Evolutionary conservation across 1,284 basidiomycete species (phyloP).

Genomic region (Pholiota adiposa): DNA sequence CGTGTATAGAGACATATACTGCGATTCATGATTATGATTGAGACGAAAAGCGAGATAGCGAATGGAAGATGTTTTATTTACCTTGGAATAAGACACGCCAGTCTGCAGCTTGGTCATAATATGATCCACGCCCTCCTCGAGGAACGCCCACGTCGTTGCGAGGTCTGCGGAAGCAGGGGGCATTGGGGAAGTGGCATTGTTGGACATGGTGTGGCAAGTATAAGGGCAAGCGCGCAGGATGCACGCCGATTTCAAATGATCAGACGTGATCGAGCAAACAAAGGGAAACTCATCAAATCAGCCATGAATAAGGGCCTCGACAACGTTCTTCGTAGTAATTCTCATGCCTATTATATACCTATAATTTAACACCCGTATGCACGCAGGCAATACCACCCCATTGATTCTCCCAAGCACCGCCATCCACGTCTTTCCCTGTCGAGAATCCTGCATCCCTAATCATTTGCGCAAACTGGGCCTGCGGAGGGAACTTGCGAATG

Average conservation of each 20-base stretch:
- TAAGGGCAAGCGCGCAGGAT: slow-evolving; percentile 14
- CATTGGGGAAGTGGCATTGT: slow-evolving; percentile 45
- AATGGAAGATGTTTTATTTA: slow-evolving; percentile 15
- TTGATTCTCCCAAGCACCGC: slow-evolving; percentile 87
- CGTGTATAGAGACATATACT: slow-evolving; percentile 94
- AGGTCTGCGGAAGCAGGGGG: slow-evolving; percentile 73
- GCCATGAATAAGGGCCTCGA: no score
- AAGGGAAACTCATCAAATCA: not conserved
- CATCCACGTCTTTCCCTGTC: slow-evolving; percentile 79
- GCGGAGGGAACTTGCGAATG: slow-evolving; percentile 92
- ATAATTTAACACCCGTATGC: slow-evolving; percentile 85
- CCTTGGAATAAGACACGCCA: slow-evolving; percentile 75
- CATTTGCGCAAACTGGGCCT: slow-evolving; percentile 91
- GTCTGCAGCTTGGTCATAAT: slow-evolving; percentile 91
- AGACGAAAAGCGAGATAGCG: not conserved
- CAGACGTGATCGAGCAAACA: slow-evolving; percentile 9
- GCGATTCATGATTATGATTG: slow-evolving; percentile 55
- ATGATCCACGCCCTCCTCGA: slow-evolving; percentile 90
- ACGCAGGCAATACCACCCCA: slow-evolving; percentile 88
- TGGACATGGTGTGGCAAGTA: slow-evolving; percentile 26
- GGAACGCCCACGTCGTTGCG: slow-evolving; percentile 87
- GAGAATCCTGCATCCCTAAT: slow-evolving; percentile 85
- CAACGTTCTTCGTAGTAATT: not conserved
- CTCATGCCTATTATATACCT: slow-evolving; percentile 21
- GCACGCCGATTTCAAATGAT: slow-evolving; percentile 11